Evolutionary conservation across 2,329 filamentous ascomycete genomes (phyloP).

Genomic region (Sclerotinia glacialis): DNA sequence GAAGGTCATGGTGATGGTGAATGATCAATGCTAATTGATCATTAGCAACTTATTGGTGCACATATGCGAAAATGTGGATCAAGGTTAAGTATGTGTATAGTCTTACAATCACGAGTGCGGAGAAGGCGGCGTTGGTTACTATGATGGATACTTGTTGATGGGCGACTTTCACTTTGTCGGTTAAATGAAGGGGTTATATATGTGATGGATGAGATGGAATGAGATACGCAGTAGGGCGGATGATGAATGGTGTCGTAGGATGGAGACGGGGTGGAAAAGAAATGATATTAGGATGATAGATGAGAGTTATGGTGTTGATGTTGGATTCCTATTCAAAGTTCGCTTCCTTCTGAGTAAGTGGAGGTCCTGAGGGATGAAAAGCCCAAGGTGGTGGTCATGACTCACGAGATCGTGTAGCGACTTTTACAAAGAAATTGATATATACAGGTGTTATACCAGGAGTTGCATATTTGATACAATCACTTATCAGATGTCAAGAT

Average conservation of each 20-base stretch:
- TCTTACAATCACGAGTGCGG: slow-evolving; percentile 66
- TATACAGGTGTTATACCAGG: too few relatives aligned
- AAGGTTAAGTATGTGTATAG: slow-evolving; percentile 72
- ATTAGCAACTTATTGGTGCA: slow-evolving; percentile 65
- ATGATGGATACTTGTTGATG: slow-evolving; percentile 65
- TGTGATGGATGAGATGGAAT: neutral
- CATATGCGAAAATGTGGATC: slow-evolving; percentile 72
- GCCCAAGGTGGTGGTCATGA: neutral
- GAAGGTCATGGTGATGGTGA: too few relatives aligned
- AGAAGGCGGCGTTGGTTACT: slow-evolving; percentile 64
- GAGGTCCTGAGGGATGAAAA: neutral
- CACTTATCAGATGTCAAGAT: neutral
- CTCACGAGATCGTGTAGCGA: neutral
- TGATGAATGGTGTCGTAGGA: neutral
- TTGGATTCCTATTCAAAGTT: neutral
- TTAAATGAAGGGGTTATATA: neutral
- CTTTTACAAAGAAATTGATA: neutral
- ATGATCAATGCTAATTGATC: slow-evolving; percentile 19
- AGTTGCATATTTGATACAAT: neutral
- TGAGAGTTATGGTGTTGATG: neutral
- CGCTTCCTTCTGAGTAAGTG: neutral
- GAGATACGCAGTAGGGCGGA: too few relatives aligned
- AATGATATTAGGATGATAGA: neutral
- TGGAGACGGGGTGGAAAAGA: neutral
- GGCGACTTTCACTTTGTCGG: neutral